Evolutionary conservation across 2,329 filamentous ascomycete species (phyloP).

Genomic region (Cordyceps sp.): DNA sequence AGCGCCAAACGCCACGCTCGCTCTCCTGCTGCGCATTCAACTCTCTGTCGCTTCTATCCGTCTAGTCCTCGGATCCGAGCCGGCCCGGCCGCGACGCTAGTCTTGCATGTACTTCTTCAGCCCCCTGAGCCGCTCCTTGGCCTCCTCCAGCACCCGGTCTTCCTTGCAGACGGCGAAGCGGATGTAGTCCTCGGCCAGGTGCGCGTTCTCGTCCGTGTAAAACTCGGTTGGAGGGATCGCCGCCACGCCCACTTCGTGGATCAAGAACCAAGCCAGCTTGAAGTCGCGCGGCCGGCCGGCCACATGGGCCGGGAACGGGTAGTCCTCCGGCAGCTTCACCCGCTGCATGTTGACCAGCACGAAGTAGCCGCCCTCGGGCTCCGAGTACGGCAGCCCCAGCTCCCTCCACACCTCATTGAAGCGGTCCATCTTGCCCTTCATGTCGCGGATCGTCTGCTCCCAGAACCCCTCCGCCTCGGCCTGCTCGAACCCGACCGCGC

Average conservation of each 20-base stretch:
- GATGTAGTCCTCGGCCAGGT: conserved; percentile 83
- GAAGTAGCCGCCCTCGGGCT: conserved; percentile 95
- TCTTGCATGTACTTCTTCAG: conserved; percentile 51
- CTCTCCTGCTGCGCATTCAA: too few relatives aligned
- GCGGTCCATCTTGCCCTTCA: conserved; percentile 73
- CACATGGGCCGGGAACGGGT: conserved; percentile 81
- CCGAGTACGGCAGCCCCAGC: conserved; percentile 64
- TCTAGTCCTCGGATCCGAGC: too few relatives aligned
- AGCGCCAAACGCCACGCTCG: too few relatives aligned
- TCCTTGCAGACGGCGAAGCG: conserved; percentile 95
- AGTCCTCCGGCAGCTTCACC: conserved; percentile 67
- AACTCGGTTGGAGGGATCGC: conserved; percentile 96
- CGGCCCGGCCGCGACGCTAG: neutral
- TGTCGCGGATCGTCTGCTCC: conserved; percentile 66
- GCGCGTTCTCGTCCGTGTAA: conserved; percentile 70
- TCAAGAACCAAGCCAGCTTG: conserved; percentile 89
- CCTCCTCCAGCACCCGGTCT: conserved; percentile 65
- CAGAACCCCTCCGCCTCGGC: conserved; percentile 78
- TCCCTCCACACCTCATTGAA: conserved; percentile 76
- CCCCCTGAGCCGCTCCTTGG: conserved; percentile 58
- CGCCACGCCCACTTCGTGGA: conserved; percentile 88
- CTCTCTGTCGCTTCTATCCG: too few relatives aligned
- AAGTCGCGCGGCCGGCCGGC: conserved; percentile 79
- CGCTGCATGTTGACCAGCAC: conserved; percentile 87
- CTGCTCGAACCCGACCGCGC: conserved; percentile 84